A percentile compares a stretch with the other conserved stretches of the same genome.
phyloP scores from a whole-genome alignment of 768 basidiomycete species.

The Cystofilobasidium bisporidii region DNA sequence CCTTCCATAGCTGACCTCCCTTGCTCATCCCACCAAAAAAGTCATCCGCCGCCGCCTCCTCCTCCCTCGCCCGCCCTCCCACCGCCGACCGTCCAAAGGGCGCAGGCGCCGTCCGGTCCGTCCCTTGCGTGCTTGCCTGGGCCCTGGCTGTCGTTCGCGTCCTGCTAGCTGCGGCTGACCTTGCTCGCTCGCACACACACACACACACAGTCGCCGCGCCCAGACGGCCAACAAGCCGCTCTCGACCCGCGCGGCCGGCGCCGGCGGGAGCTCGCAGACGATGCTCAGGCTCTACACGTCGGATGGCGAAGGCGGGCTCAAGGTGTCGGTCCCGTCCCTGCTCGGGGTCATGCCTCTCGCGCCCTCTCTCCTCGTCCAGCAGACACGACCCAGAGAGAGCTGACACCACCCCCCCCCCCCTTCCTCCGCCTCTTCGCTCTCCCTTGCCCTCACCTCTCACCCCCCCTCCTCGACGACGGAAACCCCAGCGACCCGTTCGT shows the following conservation, averaged over 20 bases:
- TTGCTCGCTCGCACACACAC: background rate
- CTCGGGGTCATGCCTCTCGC: slow-evolving; percentile 9
- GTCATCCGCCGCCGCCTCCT: slow-evolving; percentile 2
- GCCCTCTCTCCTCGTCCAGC: slow-evolving; percentile 3
- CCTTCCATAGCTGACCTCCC: too few species aligned
- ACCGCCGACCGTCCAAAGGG: background rate
- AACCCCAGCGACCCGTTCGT: slow-evolving; percentile 79
- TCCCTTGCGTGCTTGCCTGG: too few species aligned
- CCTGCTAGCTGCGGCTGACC: background rate
- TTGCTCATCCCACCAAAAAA: too few species aligned
- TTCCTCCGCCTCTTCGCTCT: background rate
- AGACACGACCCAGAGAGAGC: background rate
- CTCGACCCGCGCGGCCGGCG: slow-evolving; percentile 80
- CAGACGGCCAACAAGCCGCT: slow-evolving; percentile 58
- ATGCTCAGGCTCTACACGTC: slow-evolving; percentile 95
- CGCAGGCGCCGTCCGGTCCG: slow-evolving; percentile 14
- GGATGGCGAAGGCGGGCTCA: slow-evolving; percentile 90
- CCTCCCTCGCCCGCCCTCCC: slow-evolving; percentile 9
- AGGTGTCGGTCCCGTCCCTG: slow-evolving; percentile 62
- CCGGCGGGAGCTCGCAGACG: slow-evolving; percentile 92
- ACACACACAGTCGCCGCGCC: slow-evolving; percentile 38
- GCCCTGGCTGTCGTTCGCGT: background rate
- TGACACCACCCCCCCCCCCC: background rate
- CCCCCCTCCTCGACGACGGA: background rate
- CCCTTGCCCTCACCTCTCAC: background rate